These are phyloP conservation scores for Cladophialophora carrionii DNA, from an alignment of 2,329 filamentous ascomycete genomes.

Conservation along the genomic window DNA sequence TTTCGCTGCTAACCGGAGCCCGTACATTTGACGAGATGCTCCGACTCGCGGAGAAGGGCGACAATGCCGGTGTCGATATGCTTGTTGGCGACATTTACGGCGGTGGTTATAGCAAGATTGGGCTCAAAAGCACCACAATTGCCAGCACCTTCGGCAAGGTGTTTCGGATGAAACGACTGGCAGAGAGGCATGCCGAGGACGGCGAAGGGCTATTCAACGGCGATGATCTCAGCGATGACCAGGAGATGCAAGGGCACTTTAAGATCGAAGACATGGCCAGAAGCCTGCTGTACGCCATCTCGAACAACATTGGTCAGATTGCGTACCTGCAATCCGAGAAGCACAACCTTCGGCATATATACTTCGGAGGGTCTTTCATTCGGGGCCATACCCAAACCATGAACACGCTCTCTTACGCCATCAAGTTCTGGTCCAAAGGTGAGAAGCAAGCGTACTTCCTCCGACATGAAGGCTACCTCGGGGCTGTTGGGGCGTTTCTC, in stretches of 20 bases:
- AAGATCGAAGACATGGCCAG: slow-evolving; percentile 82
- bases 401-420: slow-evolving; percentile 94
- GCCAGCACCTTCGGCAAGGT: slow-evolving; percentile 97
- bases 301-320: slow-evolving; percentile 69
- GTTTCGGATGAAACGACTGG: slow-evolving; percentile 85
- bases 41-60: slow-evolving; percentile 82
- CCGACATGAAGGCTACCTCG: slow-evolving; percentile 92
- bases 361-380: slow-evolving; percentile 97
- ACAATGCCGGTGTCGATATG: slow-evolving; percentile 94
- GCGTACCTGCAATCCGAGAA: slow-evolving; percentile 97
- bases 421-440: slow-evolving; percentile 96
- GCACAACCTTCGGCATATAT: slow-evolving; percentile 87
- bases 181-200: slow-evolving; percentile 77
- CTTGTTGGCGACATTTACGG: slow-evolving; percentile 98
- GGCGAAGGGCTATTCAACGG: slow-evolving; percentile 61
- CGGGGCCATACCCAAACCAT: slow-evolving; percentile 96
- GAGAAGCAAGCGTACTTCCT: slow-evolving; percentile 95
- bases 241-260: slow-evolving; percentile 59
- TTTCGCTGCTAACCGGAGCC: slow-evolving; percentile 90
- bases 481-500: slow-evolving; percentile 89
- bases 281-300: slow-evolving; percentile 86
- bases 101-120: slow-evolving; percentile 88
- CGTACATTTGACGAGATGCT: slow-evolving; percentile 98
- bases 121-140: slow-evolving; percentile 92
- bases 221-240: slow-evolving; percentile 46